Base-by-base conservation (phyloP, 306 rosid genomes). In the Benincasa hispida region DNA sequence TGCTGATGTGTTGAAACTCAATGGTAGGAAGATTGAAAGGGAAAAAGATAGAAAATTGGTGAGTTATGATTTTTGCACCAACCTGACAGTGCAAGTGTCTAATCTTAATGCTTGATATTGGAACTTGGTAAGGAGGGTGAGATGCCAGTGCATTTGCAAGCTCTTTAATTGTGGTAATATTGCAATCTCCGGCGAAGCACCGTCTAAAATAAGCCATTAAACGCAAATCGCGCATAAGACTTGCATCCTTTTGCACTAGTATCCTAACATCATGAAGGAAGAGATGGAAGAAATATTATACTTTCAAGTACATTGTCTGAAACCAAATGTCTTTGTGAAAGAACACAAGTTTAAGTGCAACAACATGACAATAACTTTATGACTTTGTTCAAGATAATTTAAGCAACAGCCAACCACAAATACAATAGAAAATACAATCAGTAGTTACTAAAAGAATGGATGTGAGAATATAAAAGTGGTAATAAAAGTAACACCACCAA, bases 121-220 rank as follows among this genome's bases (percentile, higher is more conserved):
- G 93, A 90, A 94, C 95, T 87, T 94, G 93, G 79, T 86, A 94
- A 53, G 98, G 95, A 78, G 88, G 84, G 75, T 84, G 93, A 61
- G 93, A 88, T 51, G 97, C 86, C 85, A 94, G 81, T 70, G 95
- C 90, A 82, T 80, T 86, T 28, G 98, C 98, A 78, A 91, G 96
- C 77, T 90, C 91, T 81, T 90, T 94, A 80, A 91, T 86, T 0
- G 93, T 89, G 81, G 87, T 83, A 86, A 91, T 89, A 86, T 85
- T 81, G 69, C 70, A 39, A 83, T 85, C 83, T 48, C 83, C 82
- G 18, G 88, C 83, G 84, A 94, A 84, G 86, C 96, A 91, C 86
- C 87, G 97, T 78, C 89, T 90, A 83, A 94, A 94, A 88, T 90
- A 94, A 77, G 90, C 94, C 91, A 89, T 87, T 81, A 94, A 82